These are phyloP conservation scores for Lunasporangiospora selenospora DNA, from an alignment of 192 early-diverging fungal species.

Conservation along the genomic window DNA sequence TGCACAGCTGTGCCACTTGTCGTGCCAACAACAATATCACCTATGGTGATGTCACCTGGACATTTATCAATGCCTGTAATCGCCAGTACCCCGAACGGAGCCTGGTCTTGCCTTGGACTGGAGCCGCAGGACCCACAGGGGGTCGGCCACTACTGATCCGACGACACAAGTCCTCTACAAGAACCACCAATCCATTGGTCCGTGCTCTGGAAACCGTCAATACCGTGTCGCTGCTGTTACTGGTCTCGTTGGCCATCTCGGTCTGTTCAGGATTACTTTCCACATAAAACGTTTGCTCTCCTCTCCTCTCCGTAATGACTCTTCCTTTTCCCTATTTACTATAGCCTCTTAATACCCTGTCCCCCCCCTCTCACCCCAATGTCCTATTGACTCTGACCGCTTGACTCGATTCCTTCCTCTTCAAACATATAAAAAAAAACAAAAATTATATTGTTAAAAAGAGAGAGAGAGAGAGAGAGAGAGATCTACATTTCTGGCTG, in stretches of 20 bases:
- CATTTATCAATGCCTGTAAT: conserved; percentile 29
- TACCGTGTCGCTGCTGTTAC: conserved; percentile 10
- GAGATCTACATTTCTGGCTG: too few relatives aligned
- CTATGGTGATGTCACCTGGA: conserved; percentile 21
- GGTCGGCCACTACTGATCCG: too few relatives aligned
- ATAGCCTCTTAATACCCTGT: too few relatives aligned
- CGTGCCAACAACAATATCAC: conserved; percentile 23
- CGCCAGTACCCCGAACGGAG: conserved; percentile 14
- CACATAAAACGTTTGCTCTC: too few relatives aligned
- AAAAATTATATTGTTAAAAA: too few relatives aligned
- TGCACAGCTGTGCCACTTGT: conserved; percentile 31
- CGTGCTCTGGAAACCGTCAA: not conserved
- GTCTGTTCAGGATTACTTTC: not conserved
- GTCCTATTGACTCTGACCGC: too few relatives aligned
- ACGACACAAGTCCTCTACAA: conserved; percentile 9
- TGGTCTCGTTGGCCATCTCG: conserved; percentile 1
- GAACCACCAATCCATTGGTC: not conserved
- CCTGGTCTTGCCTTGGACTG: conserved; percentile 5
- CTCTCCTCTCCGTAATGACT: too few relatives aligned
- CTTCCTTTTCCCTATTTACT: too few relatives aligned
- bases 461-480: too few relatives aligned
- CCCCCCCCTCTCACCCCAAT: too few relatives aligned
- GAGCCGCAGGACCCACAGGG: not conserved
- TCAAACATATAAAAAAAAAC: too few relatives aligned
- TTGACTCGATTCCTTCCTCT: too few relatives aligned